These are phyloP conservation scores for Conringia planisiliqua DNA, from an alignment of 345 rosid genomes.

Conservation along the genomic window DNA sequence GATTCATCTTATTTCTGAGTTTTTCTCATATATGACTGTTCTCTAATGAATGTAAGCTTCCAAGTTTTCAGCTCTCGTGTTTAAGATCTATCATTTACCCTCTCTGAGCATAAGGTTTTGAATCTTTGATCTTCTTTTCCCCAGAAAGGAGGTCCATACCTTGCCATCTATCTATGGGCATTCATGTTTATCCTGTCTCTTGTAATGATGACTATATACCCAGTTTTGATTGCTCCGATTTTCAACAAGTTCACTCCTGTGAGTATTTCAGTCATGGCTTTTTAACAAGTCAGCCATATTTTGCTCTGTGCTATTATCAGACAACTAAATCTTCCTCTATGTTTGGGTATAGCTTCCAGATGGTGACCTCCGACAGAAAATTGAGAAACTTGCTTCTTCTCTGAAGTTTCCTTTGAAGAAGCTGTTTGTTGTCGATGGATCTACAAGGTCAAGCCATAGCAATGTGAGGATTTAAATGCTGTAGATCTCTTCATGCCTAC, in stretches of 20 bases:
- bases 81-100: background rate
- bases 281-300: background rate
- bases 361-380: conserved; percentile 75
- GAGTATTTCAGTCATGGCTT: conserved; percentile 37
- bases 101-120: background rate
- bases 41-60: background rate
- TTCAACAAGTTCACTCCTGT: conserved; percentile 97
- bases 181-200: conserved; percentile 93
- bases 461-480: conserved; percentile 58
- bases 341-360: conserved; percentile 71
- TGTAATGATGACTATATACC: conserved; percentile 96
- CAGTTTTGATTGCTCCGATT: conserved; percentile 88
- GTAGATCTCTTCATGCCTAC: conserved; percentile 8
- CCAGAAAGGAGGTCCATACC: conserved; percentile 99
- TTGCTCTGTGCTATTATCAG: conserved; percentile 14
- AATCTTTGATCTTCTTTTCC: conserved; percentile 20
- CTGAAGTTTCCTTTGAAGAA: conserved; percentile 90
- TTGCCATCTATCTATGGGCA: conserved; percentile 97
- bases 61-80: background rate
- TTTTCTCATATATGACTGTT: background rate
- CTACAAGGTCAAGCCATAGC: conserved; percentile 99
- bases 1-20: background rate
- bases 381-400: conserved; percentile 88
- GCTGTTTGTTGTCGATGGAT: conserved; percentile 97
- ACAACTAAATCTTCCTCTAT: background rate